Base-by-base conservation (phyloP, 176 grass and related monocot species). In the Carex littledalei region DNA sequence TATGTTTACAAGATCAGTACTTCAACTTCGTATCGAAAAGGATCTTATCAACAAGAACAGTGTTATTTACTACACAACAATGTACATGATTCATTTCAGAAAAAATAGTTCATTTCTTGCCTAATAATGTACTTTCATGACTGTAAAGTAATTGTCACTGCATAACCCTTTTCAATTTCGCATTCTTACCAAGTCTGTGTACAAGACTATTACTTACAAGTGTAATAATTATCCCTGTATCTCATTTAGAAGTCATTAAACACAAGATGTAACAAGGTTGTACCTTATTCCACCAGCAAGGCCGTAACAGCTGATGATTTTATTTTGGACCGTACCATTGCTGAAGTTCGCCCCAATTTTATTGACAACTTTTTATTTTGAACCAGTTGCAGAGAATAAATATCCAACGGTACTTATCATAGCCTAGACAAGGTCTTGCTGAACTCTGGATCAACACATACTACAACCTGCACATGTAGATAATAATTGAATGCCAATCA, bases 381-480 rank as follows among this genome's bases (percentile, higher is more conserved):
- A 39, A 43, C 26, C 32, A 63, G 16, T 37, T 81, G 7, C 18
- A 60, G 10, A 81, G 31, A 83, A 63, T 6, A 63, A 8, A 49
- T 14, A 50, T 18, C 8, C 2, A 4, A 83, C 16, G 35, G 63
- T 54, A 67, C 14, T 63, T 83, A 24, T 83, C 87, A 94, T 60
- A 97, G 88, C 85, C 90, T 97, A 77, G 91, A 86, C 62, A 74
- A 16, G 9, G 81, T 86, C 79, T 86, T 88, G 66, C 81, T 83
- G 72, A 93, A 98, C 12, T 66, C 20, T 59, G 89, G 91, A 91
- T 97, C 94, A 2, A 97, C 66, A 85, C 91, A 93, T 84, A 93
- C 91, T 29, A 93, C 89, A 20, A 98, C 92, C 95, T 97, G 95
- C 67, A 87, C 20, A 50, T 31, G 41, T 58, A 47, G 76, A 31